These are phyloP conservation scores for Oehlia diaphana DNA, from an alignment of 192 early-diverging fungal species.

Conservation along the genomic window DNA sequence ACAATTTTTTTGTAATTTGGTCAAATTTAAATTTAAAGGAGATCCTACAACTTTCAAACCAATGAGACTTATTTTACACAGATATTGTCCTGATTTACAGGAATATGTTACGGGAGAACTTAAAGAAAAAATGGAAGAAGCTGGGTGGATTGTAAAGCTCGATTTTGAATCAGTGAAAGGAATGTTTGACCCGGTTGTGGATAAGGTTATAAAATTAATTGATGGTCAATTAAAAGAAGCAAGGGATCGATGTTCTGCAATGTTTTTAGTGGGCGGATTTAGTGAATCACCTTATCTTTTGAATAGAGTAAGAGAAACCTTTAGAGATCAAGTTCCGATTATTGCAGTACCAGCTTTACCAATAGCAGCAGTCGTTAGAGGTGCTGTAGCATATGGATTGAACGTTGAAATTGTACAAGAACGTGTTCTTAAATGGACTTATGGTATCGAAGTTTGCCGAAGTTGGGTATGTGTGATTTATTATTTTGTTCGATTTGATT, in stretches of 20 bases:
- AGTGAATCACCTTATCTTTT: slow-evolving; percentile 53
- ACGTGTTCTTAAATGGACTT: slow-evolving; percentile 19
- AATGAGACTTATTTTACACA: not conserved
- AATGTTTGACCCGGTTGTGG: slow-evolving; percentile 58
- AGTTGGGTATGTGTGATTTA: too few species aligned
- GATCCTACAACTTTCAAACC: not conserved
- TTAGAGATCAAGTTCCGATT: slow-evolving; percentile 40
- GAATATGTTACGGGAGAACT: not conserved
- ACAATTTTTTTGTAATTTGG: not conserved
- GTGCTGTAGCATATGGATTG: slow-evolving; percentile 34
- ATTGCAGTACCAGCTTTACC: slow-evolving; percentile 53
- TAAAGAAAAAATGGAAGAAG: slow-evolving; percentile 42
- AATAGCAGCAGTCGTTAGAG: slow-evolving; percentile 55
- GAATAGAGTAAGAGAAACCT: slow-evolving; percentile 45
- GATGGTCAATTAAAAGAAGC: slow-evolving; percentile 52
- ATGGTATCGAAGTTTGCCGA: slow-evolving; percentile 5
- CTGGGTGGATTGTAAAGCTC: slow-evolving; percentile 41
- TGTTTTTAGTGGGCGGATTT: slow-evolving; percentile 60
- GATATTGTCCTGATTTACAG: not conserved
- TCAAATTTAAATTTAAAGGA: slow-evolving; percentile 9
- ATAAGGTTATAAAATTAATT: slow-evolving; percentile 51
- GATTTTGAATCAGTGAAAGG: slow-evolving; percentile 45
- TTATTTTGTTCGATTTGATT: too few species aligned
- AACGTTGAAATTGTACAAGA: not conserved
- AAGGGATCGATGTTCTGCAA: slow-evolving; percentile 39